Evolutionary conservation across 768 basidiomycete species (phyloP).

Genomic region (Lactarius sp.): DNA sequence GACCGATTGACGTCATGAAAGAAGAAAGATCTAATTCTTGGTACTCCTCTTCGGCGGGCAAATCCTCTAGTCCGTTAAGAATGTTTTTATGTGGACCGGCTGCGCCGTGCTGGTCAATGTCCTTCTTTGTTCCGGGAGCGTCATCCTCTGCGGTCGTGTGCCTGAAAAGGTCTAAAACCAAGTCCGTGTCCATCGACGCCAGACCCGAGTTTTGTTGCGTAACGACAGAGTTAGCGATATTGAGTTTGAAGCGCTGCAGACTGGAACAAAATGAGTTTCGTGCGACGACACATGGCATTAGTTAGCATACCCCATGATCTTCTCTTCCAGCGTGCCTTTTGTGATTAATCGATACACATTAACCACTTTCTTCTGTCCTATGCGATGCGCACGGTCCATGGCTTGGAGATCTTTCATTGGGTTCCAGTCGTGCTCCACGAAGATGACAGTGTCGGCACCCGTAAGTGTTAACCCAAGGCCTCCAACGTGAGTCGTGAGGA

Average conservation of each 20-base stretch:
- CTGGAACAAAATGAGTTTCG: slow-evolving; percentile 39
- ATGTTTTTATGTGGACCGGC: slow-evolving; percentile 75
- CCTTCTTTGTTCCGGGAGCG: slow-evolving; percentile 50
- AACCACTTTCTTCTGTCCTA: slow-evolving; percentile 98
- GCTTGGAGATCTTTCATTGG: slow-evolving; percentile 99
- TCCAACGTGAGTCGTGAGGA: slow-evolving; percentile 95
- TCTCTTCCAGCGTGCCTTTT: slow-evolving; percentile 95
- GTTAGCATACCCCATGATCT: slow-evolving; percentile 91
- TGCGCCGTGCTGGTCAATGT: slow-evolving; percentile 43
- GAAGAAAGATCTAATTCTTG: slow-evolving; percentile 77
- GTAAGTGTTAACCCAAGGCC: slow-evolving; percentile 94
- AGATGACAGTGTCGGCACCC: slow-evolving; percentile 98
- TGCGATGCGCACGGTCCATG: slow-evolving; percentile 97
- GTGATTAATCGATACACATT: slow-evolving; percentile 98
- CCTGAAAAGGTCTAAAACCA: slow-evolving; percentile 90
- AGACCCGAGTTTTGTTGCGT: slow-evolving; percentile 96
- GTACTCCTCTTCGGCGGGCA: slow-evolving; percentile 92
- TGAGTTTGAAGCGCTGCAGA: slow-evolving; percentile 96
- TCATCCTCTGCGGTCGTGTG: slow-evolving; percentile 76
- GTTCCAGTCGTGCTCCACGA: slow-evolving; percentile 99
- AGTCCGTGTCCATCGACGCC: slow-evolving; percentile 94
- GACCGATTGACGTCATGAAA: slow-evolving; percentile 82
- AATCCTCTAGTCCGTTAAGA: slow-evolving; percentile 83
- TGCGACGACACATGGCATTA: slow-evolving; percentile 6
- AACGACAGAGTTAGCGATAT: slow-evolving; percentile 94